Base-by-base conservation (phyloP, 1,139 yeast species). In the Magnusiomyces fungicola region DNA sequence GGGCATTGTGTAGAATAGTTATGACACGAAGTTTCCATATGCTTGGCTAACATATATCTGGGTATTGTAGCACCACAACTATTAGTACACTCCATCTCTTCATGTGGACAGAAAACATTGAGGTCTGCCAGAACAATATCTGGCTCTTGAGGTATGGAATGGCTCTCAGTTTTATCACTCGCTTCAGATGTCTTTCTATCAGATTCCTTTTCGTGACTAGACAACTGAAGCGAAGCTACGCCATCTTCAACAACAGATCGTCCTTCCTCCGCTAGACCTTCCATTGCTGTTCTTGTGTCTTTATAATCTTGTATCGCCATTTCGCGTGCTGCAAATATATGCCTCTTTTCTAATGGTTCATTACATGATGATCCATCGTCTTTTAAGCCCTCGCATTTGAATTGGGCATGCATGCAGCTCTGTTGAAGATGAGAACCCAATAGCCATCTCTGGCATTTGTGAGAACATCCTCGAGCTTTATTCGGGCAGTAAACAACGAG, bases 401-500 rank as follows among this genome's bases (percentile, higher is more conserved):
- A 78, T 2, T 76, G 73, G 0, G 82, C 79, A 56, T 64, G 73
- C 6, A 65, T 73, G 61, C 89, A 82, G 24, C 72, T 77, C 1
- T 63, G 62, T 6, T 66, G 46, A 2, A 79, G 67, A 63, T 82
- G 89, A 43, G 69, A 72, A 44, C 74, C 75, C 5, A 81, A 58
- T 49, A 77, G 74, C 84, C 88, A 81, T 27, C 87, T 66, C 53
- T 78, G 70, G 2, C 83, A 84, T 2, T 57, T 58, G 80, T 81
- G 78, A 1, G 57, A 63, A 61, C 89, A 82, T 0, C 88, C 89
- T 45, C 82, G 61, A 34, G 64, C 67, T 12, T 59, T 50, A 57
- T 79, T 78, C 48, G 81, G 70, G 59, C 89, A 83, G 45, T 61
- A 65, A 0, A 81, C 85, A 48, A 70, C 68, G 45, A 82, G 68